phyloP scores from a whole-genome alignment of 768 basidiomycete species.

The Rhizopogon vulgaris region DNA sequence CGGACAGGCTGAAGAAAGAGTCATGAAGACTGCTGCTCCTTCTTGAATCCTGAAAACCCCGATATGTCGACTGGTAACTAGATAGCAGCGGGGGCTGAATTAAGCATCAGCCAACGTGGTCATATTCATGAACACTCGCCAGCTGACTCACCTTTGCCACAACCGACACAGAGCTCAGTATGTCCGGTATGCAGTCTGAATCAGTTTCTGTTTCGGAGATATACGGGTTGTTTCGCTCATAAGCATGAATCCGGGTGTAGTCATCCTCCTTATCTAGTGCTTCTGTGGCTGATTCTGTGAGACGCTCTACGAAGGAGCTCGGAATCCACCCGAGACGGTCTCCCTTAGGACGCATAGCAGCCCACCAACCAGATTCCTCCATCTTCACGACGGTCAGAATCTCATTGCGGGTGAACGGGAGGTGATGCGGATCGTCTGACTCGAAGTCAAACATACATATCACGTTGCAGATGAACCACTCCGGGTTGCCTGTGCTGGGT shows the following conservation, averaged over 20 bases:
- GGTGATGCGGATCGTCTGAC: constrained; percentile 53
- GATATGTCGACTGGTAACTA: neutral
- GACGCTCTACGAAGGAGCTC: constrained; percentile 55
- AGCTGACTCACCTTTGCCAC: neutral
- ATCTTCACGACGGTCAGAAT: constrained; percentile 62
- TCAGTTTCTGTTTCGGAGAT: constrained; percentile 7
- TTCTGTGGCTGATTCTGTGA: constrained; percentile 20
- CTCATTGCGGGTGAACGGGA: constrained; percentile 61
- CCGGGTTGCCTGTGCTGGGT: constrained; percentile 25
- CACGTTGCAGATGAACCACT: constrained; percentile 31
- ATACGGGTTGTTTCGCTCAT: constrained; percentile 8
- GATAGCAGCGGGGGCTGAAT: neutral
- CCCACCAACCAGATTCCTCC: constrained; percentile 80
- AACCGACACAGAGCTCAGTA: neutral
- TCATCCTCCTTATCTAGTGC: neutral
- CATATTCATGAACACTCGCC: neutral
- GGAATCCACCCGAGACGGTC: constrained; percentile 71
- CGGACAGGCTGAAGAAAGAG: constrained; percentile 4
- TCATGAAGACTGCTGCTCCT: neutral
- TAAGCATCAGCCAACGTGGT: neutral
- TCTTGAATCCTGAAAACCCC: neutral
- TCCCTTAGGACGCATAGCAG: constrained; percentile 53
- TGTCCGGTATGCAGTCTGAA: neutral
- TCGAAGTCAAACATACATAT: constrained; percentile 66
- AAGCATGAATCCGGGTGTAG: constrained; percentile 21